Percentiles rank a stretch among this genome's conserved stretches.
phyloP scores from a whole-genome alignment of 805 yeast genomes.

The Ogataea paraovalis region DNA sequence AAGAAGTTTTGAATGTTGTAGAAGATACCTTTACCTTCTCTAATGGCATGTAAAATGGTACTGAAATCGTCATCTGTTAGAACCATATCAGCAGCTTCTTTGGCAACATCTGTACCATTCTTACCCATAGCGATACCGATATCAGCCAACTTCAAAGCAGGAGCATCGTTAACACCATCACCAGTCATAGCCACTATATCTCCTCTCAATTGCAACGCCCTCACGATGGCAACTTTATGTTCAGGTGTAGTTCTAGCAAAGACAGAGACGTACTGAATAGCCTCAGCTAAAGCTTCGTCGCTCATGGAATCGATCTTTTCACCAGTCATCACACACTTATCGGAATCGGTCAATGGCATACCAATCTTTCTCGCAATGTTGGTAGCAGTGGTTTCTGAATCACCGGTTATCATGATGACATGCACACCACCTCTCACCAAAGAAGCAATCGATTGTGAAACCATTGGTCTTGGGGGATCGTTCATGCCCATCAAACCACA shows the following conservation, averaged over 20 bases:
- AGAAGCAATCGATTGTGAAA: conserved; percentile 65
- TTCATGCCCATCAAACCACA: conserved; percentile 92
- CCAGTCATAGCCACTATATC: conserved; percentile 99
- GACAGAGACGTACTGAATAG: conserved; percentile 77
- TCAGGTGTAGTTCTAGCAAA: conserved; percentile 96
- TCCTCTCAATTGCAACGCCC: conserved; percentile 85
- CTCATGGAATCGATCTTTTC: conserved; percentile 71
- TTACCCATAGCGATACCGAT: conserved; percentile 93
- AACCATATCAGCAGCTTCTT: conserved; percentile 98
- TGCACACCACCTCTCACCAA: conserved; percentile 92
- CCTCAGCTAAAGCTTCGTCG: conserved; percentile 68
- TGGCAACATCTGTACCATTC: conserved; percentile 97
- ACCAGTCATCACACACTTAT: conserved; percentile 76
- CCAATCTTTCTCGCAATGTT: conserved; percentile 89
- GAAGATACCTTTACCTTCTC: conserved; percentile 97
- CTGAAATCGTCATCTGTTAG: conserved; percentile 95
- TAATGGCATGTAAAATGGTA: conserved; percentile 88
- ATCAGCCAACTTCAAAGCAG: conserved; percentile 94
- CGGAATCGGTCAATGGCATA: conserved; percentile 65
- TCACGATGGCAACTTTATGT: conserved; percentile 84
- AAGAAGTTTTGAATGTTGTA: conserved; percentile 91
- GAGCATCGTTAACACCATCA: conserved; percentile 98
- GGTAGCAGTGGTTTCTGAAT: conserved; percentile 79
- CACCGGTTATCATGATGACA: conserved; percentile 98
- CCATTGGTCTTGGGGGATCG: conserved; percentile 95